phyloP scores from a whole-genome alignment of 495 filamentous ascomycete genomes.

The Penicillium robsamsonii region DNA sequence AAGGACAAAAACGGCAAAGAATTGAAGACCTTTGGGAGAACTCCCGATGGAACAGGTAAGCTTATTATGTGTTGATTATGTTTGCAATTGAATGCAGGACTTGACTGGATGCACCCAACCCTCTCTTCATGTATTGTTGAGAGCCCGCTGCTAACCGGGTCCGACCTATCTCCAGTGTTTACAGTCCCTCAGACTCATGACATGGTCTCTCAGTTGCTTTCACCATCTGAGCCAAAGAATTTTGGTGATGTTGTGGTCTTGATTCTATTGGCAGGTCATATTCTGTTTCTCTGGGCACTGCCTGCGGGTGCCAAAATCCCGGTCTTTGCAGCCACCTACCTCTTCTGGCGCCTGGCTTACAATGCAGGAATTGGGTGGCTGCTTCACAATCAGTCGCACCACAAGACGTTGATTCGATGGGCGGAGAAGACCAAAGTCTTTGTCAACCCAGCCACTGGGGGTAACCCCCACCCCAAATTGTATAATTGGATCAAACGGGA shows the following conservation, averaged over 20 bases:
- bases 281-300: constrained; percentile 67
- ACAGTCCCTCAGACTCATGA: constrained; percentile 95
- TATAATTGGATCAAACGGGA: constrained; percentile 83
- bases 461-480: constrained; percentile 75
- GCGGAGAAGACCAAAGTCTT: constrained; percentile 82
- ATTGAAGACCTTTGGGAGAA: constrained; percentile 85
- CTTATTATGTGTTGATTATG: constrained; percentile 9
- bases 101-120: background rate
- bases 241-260: constrained; percentile 79
- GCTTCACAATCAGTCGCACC: constrained; percentile 83
- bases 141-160: constrained; percentile 20
- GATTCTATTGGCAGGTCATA: constrained; percentile 71
- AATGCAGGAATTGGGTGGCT: constrained; percentile 93
- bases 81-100: background rate
- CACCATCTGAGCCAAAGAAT: constrained; percentile 94
- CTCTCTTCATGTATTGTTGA: constrained; percentile 5
- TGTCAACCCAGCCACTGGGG: constrained; percentile 72
- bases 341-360: constrained; percentile 91
- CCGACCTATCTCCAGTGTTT: constrained; percentile 64
- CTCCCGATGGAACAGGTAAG: constrained; percentile 85
- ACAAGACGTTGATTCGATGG: constrained; percentile 83
- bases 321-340: constrained; percentile 73
- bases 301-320: constrained; percentile 66
- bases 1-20: constrained; percentile 49
- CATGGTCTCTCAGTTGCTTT: constrained; percentile 96